Evolutionary conservation across 1,284 basidiomycete genomes (phyloP).

Genomic region (Marasmius tenuissimus): DNA sequence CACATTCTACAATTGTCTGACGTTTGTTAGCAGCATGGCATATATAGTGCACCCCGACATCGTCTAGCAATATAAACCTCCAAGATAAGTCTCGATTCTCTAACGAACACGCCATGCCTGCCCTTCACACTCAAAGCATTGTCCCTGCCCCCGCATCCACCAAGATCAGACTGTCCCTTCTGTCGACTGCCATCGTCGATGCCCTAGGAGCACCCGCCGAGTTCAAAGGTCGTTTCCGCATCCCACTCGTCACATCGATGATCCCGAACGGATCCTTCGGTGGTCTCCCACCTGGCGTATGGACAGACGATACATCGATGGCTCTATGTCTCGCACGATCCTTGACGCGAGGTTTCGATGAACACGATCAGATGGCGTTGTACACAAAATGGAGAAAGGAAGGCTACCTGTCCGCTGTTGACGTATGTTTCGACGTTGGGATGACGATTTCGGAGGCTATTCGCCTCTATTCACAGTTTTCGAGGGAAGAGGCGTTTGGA

Average conservation of each 20-base stretch:
- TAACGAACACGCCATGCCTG: neutral
- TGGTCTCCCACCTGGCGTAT: slow-evolving; percentile 33
- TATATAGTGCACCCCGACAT: too few relatives aligned
- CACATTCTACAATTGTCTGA: too few relatives aligned
- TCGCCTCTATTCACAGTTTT: slow-evolving; percentile 20
- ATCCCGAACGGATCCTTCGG: slow-evolving; percentile 35
- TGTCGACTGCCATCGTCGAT: slow-evolving; percentile 39
- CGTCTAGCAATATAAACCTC: neutral
- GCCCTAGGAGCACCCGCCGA: slow-evolving; percentile 43
- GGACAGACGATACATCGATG: slow-evolving; percentile 50
- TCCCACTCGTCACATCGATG: slow-evolving; percentile 34
- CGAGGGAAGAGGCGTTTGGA: slow-evolving; percentile 21
- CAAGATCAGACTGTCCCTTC: slow-evolving; percentile 38
- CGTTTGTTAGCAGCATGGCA: too few relatives aligned
- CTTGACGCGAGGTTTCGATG: slow-evolving; percentile 35
- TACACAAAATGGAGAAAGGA: slow-evolving; percentile 34
- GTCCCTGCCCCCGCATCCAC: slow-evolving; percentile 25
- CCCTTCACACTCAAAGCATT: slow-evolving; percentile 25
- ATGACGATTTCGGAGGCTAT: slow-evolving; percentile 32
- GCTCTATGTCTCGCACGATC: slow-evolving; percentile 40
- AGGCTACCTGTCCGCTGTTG: slow-evolving; percentile 37
- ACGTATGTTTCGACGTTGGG: slow-evolving; percentile 41
- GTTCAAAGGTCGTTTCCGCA: slow-evolving; percentile 35
- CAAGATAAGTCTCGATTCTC: neutral
- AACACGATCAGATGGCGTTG: slow-evolving; percentile 34